Base-by-base conservation (phyloP, 1,284 basidiomycete species). In the Apiotrichum brassicae region DNA sequence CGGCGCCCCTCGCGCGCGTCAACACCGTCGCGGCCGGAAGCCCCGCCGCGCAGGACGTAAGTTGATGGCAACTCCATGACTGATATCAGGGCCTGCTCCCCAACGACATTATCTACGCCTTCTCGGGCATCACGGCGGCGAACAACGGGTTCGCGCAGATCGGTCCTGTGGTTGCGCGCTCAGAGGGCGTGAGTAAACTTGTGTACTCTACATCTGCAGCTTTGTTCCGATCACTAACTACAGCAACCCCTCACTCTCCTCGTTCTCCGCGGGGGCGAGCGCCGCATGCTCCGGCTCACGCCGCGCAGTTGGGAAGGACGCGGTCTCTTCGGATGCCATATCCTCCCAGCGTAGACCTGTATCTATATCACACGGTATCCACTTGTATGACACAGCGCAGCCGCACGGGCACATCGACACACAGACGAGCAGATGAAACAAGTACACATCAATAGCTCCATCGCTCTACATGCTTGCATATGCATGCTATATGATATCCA, bases 241-340 rank as follows among this genome's bases (percentile, higher is more conserved):
- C 70, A 53, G 81, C 75, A 51, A 56, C 66, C 81, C 64, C 75
- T 84, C 26, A 58, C 57, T 2, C 64, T 83, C 13, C 65, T 76
- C 14, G 70, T 79, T 1, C 58, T 73, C 28, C 75, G 79, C 19
- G 63, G 61, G 13, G 62, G 68, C 12, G 65, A 72, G 43, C 63
- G 63, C 28, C 45, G 78, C 7, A 65, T 68, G 3, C 58, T 85
- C 28, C 73, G 62, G 11, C 74, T 85, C 20, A 79, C 74, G 9
- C 83, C 84, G 4, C 67, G 78, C 47, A 76, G 77, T 6, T 85
- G 83, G 83, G 82, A 82, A 51, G 89, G 89, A 1, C 77, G 87
- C 49, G 89, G 90, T 13, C 76, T 86, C 64, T 75, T 93, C 24
- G 89, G 89, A n/a, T 87, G 85, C 64, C 85, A 86, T 66, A 84